phyloP scores from a whole-genome alignment of 2,329 filamentous ascomycete species.

The Phaeosphaeriaceae sp. region DNA sequence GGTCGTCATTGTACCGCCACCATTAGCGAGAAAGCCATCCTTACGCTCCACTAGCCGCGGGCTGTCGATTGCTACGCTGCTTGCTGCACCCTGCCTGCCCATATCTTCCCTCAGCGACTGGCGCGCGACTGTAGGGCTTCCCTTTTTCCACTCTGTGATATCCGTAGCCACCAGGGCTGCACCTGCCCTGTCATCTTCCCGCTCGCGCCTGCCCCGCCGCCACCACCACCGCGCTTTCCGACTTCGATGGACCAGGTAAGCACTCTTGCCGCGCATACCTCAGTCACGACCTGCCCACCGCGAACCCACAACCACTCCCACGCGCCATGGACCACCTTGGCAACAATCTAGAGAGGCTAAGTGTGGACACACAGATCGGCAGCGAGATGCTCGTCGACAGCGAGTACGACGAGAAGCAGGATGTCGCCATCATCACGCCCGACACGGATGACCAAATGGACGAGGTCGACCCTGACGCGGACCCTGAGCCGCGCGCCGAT shows the following conservation, averaged over 20 bases:
- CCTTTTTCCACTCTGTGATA: slow-evolving; percentile 5
- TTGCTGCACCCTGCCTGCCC: slow-evolving; percentile 15
- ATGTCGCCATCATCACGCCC: slow-evolving; percentile 68
- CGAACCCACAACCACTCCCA: neutral
- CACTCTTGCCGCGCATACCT: slow-evolving; percentile 14
- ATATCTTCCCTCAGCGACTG: slow-evolving; percentile 24
- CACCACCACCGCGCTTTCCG: slow-evolving; percentile 23
- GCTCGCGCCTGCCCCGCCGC: slow-evolving; percentile 18
- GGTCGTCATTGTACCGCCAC: slow-evolving; percentile 38
- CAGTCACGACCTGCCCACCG: slow-evolving; percentile 1
- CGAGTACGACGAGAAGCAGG: slow-evolving; percentile 67
- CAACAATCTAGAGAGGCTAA: slow-evolving; percentile 16
- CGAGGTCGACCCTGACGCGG: slow-evolving; percentile 61
- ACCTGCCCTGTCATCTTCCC: slow-evolving; percentile 14
- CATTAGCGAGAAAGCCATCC: slow-evolving; percentile 43
- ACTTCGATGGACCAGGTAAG: slow-evolving; percentile 50
- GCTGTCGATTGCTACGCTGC: slow-evolving; percentile 12
- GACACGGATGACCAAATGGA: slow-evolving; percentile 65
- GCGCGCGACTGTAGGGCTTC: slow-evolving; percentile 19
- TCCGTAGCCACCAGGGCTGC: neutral
- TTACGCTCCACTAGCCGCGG: slow-evolving; percentile 9
- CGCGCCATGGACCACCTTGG: slow-evolving; percentile 6
- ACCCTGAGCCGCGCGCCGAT: slow-evolving; percentile 62
- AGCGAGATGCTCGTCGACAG: slow-evolving; percentile 70
- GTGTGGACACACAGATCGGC: slow-evolving; percentile 55